These are phyloP conservation scores for Curvularia lunata DNA, from an alignment of 2,329 filamentous ascomycete species.

Conservation along the genomic window DNA sequence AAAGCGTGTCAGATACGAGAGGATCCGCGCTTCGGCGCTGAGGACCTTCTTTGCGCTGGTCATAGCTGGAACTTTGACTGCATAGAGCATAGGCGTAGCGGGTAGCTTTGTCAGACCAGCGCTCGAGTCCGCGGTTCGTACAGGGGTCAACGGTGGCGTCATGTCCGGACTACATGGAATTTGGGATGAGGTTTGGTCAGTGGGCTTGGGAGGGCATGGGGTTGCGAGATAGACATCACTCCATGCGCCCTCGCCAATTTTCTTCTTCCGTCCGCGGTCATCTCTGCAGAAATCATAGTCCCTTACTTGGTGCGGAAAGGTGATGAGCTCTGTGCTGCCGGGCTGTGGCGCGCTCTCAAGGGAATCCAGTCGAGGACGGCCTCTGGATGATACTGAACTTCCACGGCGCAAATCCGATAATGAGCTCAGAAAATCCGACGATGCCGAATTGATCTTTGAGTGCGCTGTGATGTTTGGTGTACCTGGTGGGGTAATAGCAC, in stretches of 20 bases:
- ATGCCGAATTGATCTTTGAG: conserved; percentile 28
- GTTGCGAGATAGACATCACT: conserved; percentile 47
- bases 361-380: conserved; percentile 15
- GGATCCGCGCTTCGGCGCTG: conserved; percentile 38
- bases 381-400: conserved; percentile 28
- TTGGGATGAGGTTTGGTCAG: conserved; percentile 6
- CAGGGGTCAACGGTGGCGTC: conserved; percentile 40
- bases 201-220: conserved; percentile 26
- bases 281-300: conserved; percentile 39
- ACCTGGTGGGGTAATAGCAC: conserved; percentile 36
- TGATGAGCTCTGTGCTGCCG: conserved; percentile 30
- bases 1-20: conserved; percentile 43
- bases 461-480: conserved; percentile 37
- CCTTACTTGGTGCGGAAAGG: conserved; percentile 31
- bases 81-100: conserved; percentile 32
- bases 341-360: conserved; percentile 28
- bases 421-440: conserved; percentile 26
- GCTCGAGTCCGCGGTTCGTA: conserved; percentile 27
- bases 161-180: conserved; percentile 13
- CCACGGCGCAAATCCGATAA: conserved; percentile 29
- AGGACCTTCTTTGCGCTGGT: conserved; percentile 42
- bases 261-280: conserved; percentile 33
- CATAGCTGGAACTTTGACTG: conserved; percentile 44
- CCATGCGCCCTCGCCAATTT: conserved; percentile 45
- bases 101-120: conserved; percentile 18